Evolutionary conservation across 1,284 basidiomycete genomes (phyloP).

Genomic region (Inonotus obliquus): DNA sequence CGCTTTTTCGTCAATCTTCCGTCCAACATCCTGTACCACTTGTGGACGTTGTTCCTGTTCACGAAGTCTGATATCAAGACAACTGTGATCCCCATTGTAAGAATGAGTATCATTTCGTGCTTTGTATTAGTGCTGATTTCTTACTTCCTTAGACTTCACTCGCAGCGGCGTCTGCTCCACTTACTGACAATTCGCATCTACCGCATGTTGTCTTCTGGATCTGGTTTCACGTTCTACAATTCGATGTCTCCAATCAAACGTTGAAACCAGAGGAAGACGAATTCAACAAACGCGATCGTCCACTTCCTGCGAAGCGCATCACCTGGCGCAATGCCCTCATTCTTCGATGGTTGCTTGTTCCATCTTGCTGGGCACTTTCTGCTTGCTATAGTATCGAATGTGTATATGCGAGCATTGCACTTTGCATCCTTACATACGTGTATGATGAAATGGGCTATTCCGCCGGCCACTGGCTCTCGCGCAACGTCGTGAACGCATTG

Average conservation of each 20-base stretch:
- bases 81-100: constrained; percentile 19
- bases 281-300: constrained; percentile 41
- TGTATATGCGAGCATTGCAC: constrained; percentile 22
- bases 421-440: constrained; percentile 22
- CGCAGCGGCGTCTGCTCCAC: constrained; percentile 30
- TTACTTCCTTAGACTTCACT: constrained; percentile 31
- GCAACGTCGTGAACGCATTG: constrained; percentile 34
- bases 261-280: constrained; percentile 37
- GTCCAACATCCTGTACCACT: constrained; percentile 20
- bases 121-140: neutral
- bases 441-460: constrained; percentile 28
- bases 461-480: constrained; percentile 30
- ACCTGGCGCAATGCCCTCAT: constrained; percentile 28
- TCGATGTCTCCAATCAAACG: constrained; percentile 40
- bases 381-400: constrained; percentile 23
- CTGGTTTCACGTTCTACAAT: constrained; percentile 40
- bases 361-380: constrained; percentile 27
- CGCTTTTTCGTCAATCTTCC: neutral
- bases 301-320: constrained; percentile 39
- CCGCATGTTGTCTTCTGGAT: constrained; percentile 35
- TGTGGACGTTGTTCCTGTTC: constrained; percentile 21
- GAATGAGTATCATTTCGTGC: neutral
- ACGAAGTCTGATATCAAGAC: constrained; percentile 21
- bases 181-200: constrained; percentile 22
- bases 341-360: constrained; percentile 34